Evolutionary conservation across 73 alveolate species (phyloP).

Genomic region (Tetrahymena borealis): DNA sequence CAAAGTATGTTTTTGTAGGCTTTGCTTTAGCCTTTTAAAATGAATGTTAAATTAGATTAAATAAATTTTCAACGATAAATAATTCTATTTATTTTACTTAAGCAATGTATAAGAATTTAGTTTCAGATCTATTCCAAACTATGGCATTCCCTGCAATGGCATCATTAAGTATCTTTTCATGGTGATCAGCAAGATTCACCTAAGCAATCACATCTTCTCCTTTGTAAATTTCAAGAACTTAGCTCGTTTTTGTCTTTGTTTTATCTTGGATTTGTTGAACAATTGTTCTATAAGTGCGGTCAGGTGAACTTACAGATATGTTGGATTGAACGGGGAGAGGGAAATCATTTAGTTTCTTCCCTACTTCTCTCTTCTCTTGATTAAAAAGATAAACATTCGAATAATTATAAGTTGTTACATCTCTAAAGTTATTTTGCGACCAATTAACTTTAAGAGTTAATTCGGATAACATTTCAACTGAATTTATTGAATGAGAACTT

Average conservation of each 20-base stretch:
- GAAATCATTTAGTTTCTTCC: neutral
- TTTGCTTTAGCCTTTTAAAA: neutral
- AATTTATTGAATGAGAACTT: neutral
- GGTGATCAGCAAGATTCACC: constrained; percentile 5
- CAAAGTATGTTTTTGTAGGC: constrained; percentile 9
- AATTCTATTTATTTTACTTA: neutral
- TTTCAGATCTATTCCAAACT: constrained; percentile 12
- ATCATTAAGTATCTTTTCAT: constrained; percentile 30
- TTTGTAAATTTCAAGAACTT: constrained; percentile 19
- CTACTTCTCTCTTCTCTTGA: neutral
- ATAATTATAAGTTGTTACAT: neutral
- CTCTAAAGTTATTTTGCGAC: neutral
- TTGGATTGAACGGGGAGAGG: neutral
- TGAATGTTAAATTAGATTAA: neutral
- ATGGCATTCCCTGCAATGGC: constrained; percentile 27
- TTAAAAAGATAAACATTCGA: neutral
- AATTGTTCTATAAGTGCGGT: neutral
- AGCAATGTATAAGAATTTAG: constrained; percentile 22
- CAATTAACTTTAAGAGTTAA: neutral
- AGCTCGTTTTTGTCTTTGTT: neutral
- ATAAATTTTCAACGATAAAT: neutral
- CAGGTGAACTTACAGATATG: neutral
- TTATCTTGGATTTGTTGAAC: neutral
- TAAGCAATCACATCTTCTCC: neutral
- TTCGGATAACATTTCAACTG: neutral